phyloP scores from a whole-genome alignment of 768 basidiomycete species.

The Tylopilus sp. region DNA sequence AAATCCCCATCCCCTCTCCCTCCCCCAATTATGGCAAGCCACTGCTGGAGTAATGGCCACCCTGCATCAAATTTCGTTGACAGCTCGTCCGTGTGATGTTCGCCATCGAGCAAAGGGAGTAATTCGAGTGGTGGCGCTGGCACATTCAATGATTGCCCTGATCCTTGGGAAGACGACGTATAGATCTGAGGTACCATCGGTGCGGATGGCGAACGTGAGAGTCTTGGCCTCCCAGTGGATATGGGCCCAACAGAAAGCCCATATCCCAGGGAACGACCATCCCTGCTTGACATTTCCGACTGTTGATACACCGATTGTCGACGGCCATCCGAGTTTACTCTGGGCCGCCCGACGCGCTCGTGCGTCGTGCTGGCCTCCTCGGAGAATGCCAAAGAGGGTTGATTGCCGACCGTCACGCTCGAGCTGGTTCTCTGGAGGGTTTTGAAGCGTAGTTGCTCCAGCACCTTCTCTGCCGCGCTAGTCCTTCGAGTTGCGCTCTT shows the following conservation, averaged over 20 bases:
- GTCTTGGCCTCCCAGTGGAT: constrained; percentile 43
- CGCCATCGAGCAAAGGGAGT: constrained; percentile 70
- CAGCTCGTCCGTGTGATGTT: constrained; percentile 90
- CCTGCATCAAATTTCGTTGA: constrained; percentile 78
- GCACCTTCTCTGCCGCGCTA: constrained; percentile 66
- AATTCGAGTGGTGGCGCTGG: constrained; percentile 50
- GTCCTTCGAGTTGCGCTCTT: constrained; percentile 40
- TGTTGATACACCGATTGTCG: constrained; percentile 22
- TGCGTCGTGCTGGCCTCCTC: constrained; percentile 14
- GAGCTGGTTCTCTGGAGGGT: constrained; percentile 48
- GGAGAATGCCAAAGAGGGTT: constrained; percentile 12
- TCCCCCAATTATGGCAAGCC: constrained; percentile 60
- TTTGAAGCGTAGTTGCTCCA: constrained; percentile 60
- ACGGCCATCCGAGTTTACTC: constrained; percentile 31
- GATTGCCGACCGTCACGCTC: constrained; percentile 12
- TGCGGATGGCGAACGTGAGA: constrained; percentile 57
- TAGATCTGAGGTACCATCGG: constrained; percentile 38
- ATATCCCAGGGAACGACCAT: constrained; percentile 22
- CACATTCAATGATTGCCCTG: constrained; percentile 18
- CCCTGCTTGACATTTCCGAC: constrained; percentile 21
- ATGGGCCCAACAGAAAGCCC: constrained; percentile 23
- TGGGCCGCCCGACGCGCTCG: constrained; percentile 24
- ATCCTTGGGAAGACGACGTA: constrained; percentile 23
- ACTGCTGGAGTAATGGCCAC: constrained; percentile 77
- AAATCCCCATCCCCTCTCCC: constrained; percentile 63